These are phyloP conservation scores for Achaetomiella virescens DNA, from an alignment of 495 filamentous ascomycete genomes.

Conservation along the genomic window DNA sequence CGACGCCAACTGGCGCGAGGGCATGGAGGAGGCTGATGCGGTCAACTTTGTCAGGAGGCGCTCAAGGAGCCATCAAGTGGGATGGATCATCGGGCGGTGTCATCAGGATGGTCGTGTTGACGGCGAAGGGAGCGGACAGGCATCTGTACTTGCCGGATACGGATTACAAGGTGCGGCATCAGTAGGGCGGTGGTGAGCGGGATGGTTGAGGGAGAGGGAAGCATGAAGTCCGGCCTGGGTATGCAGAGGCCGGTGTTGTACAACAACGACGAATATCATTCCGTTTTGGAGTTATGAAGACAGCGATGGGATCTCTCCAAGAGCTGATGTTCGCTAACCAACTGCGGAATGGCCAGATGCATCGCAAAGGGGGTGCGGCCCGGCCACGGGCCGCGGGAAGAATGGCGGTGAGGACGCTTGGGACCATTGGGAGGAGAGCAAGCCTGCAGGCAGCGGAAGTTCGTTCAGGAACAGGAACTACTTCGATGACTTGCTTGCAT, in stretches of 20 bases:
- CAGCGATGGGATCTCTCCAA: no score
- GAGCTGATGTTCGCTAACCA: background rate
- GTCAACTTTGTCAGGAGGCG: constrained; percentile 81
- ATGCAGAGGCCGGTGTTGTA: no score
- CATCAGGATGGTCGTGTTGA: constrained; percentile 95
- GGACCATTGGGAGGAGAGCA: background rate
- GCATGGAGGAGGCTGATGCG: constrained; percentile 91
- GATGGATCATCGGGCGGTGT: constrained; percentile 97
- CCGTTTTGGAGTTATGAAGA: background rate
- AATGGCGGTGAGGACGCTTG: background rate
- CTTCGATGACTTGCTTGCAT: no score
- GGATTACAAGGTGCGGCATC: constrained; percentile 56
- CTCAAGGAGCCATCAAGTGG: constrained; percentile 95
- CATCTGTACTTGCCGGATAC: constrained; percentile 89
- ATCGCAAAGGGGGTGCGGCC: no score
- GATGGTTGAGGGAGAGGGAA: background rate
- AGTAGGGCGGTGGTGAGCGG: constrained; percentile 16
- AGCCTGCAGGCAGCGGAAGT: no score
- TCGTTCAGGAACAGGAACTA: no score
- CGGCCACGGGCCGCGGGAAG: background rate
- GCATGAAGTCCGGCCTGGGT: background rate
- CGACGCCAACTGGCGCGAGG: constrained; percentile 91
- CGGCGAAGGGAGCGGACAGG: constrained; percentile 73
- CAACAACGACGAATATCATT: constrained; percentile 1
- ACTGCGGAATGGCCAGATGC: background rate